phyloP scores from a whole-genome alignment of 1,284 basidiomycete genomes.

The Peniophora sp. region DNA sequence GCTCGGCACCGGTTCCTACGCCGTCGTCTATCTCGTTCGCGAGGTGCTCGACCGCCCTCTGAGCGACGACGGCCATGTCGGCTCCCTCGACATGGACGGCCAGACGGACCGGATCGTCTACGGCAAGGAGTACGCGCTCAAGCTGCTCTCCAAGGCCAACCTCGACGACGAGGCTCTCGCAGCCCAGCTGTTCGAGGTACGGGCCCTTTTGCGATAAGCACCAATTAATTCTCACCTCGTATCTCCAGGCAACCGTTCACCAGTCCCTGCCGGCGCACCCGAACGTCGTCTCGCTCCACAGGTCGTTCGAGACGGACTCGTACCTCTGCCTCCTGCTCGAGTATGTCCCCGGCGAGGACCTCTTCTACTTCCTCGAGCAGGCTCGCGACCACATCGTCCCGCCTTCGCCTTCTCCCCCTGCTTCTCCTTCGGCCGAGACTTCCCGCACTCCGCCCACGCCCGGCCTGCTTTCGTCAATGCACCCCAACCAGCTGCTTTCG shows the following conservation, averaged over 20 bases:
- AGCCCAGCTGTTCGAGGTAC: constrained; percentile 83
- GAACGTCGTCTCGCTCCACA: constrained; percentile 93
- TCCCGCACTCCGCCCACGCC: constrained; percentile 88
- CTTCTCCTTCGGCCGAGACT: constrained; percentile 26
- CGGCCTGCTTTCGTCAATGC: constrained; percentile 82
- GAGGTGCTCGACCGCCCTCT: constrained; percentile 66
- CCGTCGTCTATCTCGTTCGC: constrained; percentile 88
- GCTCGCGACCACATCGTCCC: constrained; percentile 70
- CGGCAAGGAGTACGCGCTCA: constrained; percentile 89
- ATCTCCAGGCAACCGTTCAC: constrained; percentile 78
- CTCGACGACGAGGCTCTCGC: constrained; percentile 80
- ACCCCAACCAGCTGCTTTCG: constrained; percentile 78
- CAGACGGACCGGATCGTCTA: constrained; percentile 41
- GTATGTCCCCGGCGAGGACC: constrained; percentile 93
- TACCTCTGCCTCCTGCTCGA: constrained; percentile 82
- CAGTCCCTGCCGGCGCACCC: constrained; percentile 87
- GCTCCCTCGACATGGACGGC: constrained; percentile 50
- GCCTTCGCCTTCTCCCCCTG: constrained; percentile 43
- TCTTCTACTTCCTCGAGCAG: constrained; percentile 97
- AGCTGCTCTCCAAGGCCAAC: constrained; percentile 91
- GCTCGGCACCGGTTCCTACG: constrained; percentile 86
- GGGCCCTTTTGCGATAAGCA: not conserved
- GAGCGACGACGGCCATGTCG: constrained; percentile 51
- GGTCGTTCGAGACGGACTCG: constrained; percentile 75
- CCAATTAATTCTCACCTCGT: constrained; percentile 4